These are phyloP conservation scores for Solanum clarkiae DNA, from an alignment of 257 asterid genomes.

Conservation along the genomic window DNA sequence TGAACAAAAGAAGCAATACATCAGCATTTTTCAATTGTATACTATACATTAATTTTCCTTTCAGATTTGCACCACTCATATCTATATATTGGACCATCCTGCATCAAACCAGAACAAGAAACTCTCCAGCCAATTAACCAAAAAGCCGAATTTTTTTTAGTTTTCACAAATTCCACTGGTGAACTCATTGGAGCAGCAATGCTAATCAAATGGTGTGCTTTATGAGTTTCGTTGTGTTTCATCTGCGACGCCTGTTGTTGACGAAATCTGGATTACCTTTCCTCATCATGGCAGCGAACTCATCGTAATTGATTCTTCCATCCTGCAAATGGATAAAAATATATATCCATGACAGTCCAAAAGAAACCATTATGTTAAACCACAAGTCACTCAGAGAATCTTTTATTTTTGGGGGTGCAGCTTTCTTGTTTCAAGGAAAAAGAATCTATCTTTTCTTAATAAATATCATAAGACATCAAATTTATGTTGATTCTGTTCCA, in stretches of 20 bases:
- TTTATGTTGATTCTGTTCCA: neutral
- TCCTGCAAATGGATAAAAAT: conserved; percentile 34
- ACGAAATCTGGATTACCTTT: conserved; percentile 69
- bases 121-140: neutral
- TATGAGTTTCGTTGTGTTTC: neutral
- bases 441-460: too few species aligned
- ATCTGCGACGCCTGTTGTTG: conserved; percentile 50
- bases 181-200: neutral
- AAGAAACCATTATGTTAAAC: neutral
- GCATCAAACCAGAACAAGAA: neutral
- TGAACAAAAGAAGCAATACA: neutral
- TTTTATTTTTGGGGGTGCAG: neutral
- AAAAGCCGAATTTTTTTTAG: neutral
- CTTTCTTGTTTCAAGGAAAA: neutral
- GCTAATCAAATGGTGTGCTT: neutral
- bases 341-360: neutral
- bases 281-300: conserved; percentile 82
- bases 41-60: neutral
- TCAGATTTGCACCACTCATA: neutral
- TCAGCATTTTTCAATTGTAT: neutral
- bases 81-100: neutral
- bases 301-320: conserved; percentile 84
- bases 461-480: too few species aligned
- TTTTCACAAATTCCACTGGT: neutral
- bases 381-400: neutral